These are phyloP conservation scores for Prunus padus DNA, from an alignment of 306 rosid genomes.

Conservation along the genomic window DNA sequence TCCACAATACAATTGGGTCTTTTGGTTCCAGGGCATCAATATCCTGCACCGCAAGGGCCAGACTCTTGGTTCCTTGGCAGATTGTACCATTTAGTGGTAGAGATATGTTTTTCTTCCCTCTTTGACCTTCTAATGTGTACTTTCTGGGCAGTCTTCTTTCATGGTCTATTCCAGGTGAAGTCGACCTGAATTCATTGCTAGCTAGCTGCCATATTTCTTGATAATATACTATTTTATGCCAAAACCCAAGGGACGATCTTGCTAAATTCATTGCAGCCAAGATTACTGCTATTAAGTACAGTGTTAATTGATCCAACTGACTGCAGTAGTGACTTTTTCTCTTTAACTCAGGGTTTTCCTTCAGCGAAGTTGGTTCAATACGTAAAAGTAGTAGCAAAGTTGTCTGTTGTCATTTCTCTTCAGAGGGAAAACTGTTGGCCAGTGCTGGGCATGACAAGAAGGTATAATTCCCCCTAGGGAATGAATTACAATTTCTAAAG, in stretches of 20 bases:
- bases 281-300: background rate
- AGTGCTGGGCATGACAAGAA: constrained; percentile 98
- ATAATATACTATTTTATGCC: background rate
- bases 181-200: background rate
- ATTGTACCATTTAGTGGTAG: background rate
- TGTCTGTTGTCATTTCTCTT: constrained; percentile 91
- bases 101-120: background rate
- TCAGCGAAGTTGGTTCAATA: constrained; percentile 72
- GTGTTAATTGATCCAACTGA: constrained; percentile 22
- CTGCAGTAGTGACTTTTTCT: constrained; percentile 25
- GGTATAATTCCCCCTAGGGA: constrained; percentile 46
- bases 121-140: background rate
- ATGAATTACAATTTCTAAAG: constrained; percentile 26
- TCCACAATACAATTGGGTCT: background rate
- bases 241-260: background rate
- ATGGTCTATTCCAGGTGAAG: background rate
- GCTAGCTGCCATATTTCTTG: background rate
- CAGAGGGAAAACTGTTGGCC: constrained; percentile 92
- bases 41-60: background rate
- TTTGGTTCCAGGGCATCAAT: background rate
- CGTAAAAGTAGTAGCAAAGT: constrained; percentile 84
- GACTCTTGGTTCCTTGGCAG: background rate
- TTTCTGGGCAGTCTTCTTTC: background rate
- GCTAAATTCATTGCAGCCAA: background rate
- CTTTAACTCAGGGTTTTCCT: constrained; percentile 65